Evolutionary conservation across 2,329 filamentous ascomycete species (phyloP).

Genomic region (Dothistroma pini): DNA sequence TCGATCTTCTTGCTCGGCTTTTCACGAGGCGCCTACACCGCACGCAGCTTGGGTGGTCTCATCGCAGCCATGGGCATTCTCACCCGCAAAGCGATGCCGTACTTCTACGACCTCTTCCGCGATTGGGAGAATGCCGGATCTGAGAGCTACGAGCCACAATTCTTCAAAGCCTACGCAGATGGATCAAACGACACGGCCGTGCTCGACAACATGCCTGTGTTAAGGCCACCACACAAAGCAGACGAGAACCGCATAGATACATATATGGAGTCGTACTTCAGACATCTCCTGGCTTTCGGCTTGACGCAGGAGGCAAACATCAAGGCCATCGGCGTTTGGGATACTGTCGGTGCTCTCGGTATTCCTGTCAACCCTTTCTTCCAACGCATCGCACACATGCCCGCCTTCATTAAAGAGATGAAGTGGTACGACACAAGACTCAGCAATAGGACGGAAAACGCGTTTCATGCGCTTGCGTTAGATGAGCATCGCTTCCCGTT

Average conservation of each 20-base stretch:
- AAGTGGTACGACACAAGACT: constrained; percentile 36
- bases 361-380: constrained; percentile 36
- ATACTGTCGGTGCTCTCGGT: constrained; percentile 44
- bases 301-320: constrained; percentile 32
- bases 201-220: constrained; percentile 3
- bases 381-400: constrained; percentile 31
- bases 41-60: constrained; percentile 43
- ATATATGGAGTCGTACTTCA: constrained; percentile 30
- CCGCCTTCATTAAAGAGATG: constrained; percentile 33
- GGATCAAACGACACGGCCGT: constrained; percentile 21
- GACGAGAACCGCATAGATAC: constrained; percentile 21
- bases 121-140: constrained; percentile 35
- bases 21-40: constrained; percentile 45
- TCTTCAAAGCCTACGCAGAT: constrained; percentile 29
- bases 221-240: constrained; percentile 11
- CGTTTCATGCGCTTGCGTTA: constrained; percentile 54
- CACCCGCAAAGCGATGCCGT: constrained; percentile 33
- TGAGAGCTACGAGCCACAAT: constrained; percentile 27
- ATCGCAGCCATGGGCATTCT: constrained; percentile 44
- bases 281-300: constrained; percentile 24
- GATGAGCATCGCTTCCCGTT: constrained; percentile 53
- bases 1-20: constrained; percentile 47
- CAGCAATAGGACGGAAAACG: constrained; percentile 45
- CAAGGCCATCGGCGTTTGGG: constrained; percentile 41
- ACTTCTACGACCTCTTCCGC: constrained; percentile 35